Conservation (phyloP, 78 protist genomes). For the Speleostelium caveatum region DNA sequence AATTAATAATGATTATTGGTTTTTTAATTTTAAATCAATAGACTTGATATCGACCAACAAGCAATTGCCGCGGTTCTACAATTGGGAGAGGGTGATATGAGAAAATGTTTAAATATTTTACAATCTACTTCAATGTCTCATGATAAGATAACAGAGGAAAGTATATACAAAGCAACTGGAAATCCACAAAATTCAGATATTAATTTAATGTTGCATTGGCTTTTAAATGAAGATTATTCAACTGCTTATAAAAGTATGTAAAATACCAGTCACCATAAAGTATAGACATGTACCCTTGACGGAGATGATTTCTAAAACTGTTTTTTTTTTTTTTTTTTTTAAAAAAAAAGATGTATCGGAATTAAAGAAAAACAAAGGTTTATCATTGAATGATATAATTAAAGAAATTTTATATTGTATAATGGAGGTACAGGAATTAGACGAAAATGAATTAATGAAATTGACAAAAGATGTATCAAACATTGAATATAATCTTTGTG, state of each 20-base stretch:
- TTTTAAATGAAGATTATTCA: slow-evolving; percentile 71
- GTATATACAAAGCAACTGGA: slow-evolving; percentile 90
- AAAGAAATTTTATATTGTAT: slow-evolving; percentile 12
- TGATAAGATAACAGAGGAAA: slow-evolving; percentile 28
- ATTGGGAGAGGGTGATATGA: slow-evolving; percentile 84
- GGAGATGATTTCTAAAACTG: too few relatives aligned
- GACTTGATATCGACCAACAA: slow-evolving; percentile 28
- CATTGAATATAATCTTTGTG: slow-evolving; percentile 66
- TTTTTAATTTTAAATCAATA: too few relatives aligned
- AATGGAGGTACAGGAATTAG: not conserved
- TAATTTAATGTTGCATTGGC: slow-evolving; percentile 10
- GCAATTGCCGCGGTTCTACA: slow-evolving; percentile 45
- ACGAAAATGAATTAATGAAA: not conserved
- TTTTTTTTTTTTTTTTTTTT: not conserved
- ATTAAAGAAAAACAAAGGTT: slow-evolving; percentile 80
- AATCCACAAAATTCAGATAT: slow-evolving; percentile 84
- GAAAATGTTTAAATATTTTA: slow-evolving; percentile 77
- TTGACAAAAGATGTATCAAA: slow-evolving; percentile 29
- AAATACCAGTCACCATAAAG: too few relatives aligned
- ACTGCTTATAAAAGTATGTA: slow-evolving; percentile 51
- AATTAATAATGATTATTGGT: slow-evolving; percentile 5
- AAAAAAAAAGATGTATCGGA: slow-evolving; percentile 5
- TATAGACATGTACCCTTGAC: too few relatives aligned
- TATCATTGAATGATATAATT: slow-evolving; percentile 84
- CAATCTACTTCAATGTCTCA: slow-evolving; percentile 65